Conservation (phyloP, 2,329 filamentous ascomycete genomes). For the Fusarium nodosum region DNA sequence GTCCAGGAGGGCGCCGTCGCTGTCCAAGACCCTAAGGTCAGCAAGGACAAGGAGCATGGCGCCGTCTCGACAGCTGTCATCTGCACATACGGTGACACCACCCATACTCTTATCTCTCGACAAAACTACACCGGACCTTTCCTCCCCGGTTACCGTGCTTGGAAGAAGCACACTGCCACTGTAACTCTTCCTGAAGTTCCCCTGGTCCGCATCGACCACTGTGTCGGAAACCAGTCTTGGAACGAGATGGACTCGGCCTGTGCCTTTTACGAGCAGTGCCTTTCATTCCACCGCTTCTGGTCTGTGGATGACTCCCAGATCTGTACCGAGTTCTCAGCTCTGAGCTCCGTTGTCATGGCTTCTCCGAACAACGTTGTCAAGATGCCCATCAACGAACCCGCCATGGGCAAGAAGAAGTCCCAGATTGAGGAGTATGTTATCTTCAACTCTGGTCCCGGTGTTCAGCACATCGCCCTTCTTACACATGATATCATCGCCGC, state of each 20-base stretch:
- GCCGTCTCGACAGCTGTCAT: constrained; percentile 82
- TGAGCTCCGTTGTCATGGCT: constrained; percentile 92
- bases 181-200: constrained; percentile 71
- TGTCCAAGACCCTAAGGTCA: constrained; percentile 70
- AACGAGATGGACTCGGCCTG: constrained; percentile 80
- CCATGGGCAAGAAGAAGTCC: constrained; percentile 87
- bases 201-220: constrained; percentile 89
- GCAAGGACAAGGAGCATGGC: constrained; percentile 72
- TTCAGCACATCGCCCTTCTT: constrained; percentile 92
- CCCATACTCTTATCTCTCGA: constrained; percentile 88
- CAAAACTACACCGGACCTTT: constrained; percentile 79
- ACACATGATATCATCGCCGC: constrained; percentile 83
- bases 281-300: constrained; percentile 98
- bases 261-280: constrained; percentile 84
- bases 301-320: constrained; percentile 94
- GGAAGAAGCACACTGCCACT: constrained; percentile 56
- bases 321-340: constrained; percentile 90
- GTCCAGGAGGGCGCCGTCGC: constrained; percentile 73
- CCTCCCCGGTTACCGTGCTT: constrained; percentile 82
- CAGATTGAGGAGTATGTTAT: constrained; percentile 95
- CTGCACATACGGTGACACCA: constrained; percentile 94
- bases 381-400: constrained; percentile 99
- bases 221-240: constrained; percentile 98
- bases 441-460: constrained; percentile 90
- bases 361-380: constrained; percentile 88